Evolutionary conservation across 2,329 filamentous ascomycete species (phyloP).

Genomic region (Shiraia bambusicola): DNA sequence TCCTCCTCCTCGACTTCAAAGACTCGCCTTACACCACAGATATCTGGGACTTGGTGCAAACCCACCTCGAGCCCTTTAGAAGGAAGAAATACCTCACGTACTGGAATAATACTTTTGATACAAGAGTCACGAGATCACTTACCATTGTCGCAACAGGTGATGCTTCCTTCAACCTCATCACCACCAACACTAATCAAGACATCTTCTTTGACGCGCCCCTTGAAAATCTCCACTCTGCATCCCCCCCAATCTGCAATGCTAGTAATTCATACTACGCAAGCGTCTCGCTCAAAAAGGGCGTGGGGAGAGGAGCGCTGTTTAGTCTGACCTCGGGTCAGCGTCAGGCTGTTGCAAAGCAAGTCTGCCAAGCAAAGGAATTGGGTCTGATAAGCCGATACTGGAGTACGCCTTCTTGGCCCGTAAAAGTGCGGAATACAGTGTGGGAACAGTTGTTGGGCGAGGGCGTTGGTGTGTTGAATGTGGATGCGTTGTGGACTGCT

Average conservation of each 20-base stretch:
- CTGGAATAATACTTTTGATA: not conserved
- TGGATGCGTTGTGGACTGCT: not conserved
- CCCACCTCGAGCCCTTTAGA: not conserved
- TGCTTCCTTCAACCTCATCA: not conserved
- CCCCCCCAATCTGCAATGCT: too few relatives aligned
- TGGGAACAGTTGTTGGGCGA: not conserved
- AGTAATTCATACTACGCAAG: not conserved
- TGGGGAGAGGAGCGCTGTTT: not conserved
- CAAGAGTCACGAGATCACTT: not conserved
- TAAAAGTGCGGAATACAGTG: not conserved
- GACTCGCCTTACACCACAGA: not conserved
- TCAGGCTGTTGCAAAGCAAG: not conserved
- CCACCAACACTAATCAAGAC: not conserved
- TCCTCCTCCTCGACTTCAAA: constrained; percentile 53
- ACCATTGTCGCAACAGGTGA: not conserved
- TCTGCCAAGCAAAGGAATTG: not conserved
- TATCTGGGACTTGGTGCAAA: not conserved
- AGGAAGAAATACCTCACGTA: not conserved
- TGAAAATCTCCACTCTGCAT: not conserved
- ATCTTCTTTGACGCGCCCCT: not conserved
- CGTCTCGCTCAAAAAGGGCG: not conserved
- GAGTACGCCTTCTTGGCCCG: not conserved
- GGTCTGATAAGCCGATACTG: not conserved
- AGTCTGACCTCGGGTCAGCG: not conserved
- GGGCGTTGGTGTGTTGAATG: not conserved